Conservation (phyloP, 73 alveolate species). For the Symbiodinium pilosum region DNA sequence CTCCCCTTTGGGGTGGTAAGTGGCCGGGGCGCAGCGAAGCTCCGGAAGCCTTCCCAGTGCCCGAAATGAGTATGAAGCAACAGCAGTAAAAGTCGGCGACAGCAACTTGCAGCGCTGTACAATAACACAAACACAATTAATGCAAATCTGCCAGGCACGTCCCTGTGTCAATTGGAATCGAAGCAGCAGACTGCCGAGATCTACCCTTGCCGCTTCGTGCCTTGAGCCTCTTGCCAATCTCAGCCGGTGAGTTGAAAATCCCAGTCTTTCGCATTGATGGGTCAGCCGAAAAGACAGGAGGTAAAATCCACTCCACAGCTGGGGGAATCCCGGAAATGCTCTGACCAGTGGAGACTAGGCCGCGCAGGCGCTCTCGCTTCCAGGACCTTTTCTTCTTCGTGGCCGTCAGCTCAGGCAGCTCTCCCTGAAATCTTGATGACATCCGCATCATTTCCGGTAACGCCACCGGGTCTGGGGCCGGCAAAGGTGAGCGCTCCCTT, state of each 20-base stretch:
- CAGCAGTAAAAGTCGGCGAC: neutral
- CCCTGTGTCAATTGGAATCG: neutral
- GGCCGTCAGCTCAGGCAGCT: neutral
- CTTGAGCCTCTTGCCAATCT: neutral
- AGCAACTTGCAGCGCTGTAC: neutral
- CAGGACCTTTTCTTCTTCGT: neutral
- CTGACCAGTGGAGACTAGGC: neutral
- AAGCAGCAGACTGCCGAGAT: neutral
- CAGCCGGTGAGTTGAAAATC: neutral
- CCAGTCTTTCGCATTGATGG: neutral
- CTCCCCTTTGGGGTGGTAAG: too few species aligned
- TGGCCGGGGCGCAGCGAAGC: neutral
- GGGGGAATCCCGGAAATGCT: neutral
- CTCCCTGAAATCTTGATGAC: neutral
- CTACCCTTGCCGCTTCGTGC: neutral
- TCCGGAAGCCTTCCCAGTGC: too few species aligned
- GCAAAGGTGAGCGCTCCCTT: too few species aligned
- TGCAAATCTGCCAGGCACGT: neutral
- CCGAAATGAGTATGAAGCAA: too few species aligned
- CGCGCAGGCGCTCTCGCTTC: neutral
- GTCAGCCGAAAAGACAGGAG: neutral
- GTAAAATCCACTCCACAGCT: neutral
- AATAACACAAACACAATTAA: too few species aligned
- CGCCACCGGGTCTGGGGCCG: too few species aligned
- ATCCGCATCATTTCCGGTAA: neutral